Percentiles rank a stretch among this genome's conserved stretches.
These are phyloP conservation scores for Gelatoporia subvermispora DNA, from an alignment of 768 basidiomycete genomes.

Conservation along the genomic window DNA sequence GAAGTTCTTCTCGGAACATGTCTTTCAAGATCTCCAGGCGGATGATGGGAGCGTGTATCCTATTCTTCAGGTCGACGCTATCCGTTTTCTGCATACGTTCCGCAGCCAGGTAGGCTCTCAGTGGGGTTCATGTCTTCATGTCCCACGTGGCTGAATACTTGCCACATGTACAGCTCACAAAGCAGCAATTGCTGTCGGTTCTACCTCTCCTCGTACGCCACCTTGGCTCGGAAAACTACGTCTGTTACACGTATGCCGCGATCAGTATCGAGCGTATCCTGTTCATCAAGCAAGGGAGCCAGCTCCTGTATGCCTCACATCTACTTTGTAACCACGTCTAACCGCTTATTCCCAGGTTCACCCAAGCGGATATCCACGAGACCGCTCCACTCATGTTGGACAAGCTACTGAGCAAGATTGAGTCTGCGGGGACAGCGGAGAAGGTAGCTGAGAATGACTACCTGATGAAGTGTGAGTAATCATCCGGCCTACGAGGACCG, in stretches of 20 bases:
- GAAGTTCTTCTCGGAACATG: conserved; percentile 90
- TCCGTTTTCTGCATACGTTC: conserved; percentile 92
- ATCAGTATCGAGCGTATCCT: conserved; percentile 96
- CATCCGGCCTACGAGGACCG: background rate
- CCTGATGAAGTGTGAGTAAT: conserved; percentile 85
- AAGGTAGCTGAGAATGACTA: conserved; percentile 97
- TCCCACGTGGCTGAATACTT: background rate
- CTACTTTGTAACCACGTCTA: background rate
- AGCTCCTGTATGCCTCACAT: conserved; percentile 58
- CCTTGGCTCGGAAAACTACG: conserved; percentile 79
- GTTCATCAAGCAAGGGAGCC: conserved; percentile 77
- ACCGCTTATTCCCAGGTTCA: conserved; percentile 51
- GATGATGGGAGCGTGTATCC: conserved; percentile 67
- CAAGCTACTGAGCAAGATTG: conserved; percentile 75
- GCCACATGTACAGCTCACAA: conserved; percentile 62
- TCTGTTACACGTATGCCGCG: conserved; percentile 93
- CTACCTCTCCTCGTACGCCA: conserved; percentile 82
- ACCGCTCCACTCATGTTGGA: conserved; percentile 70
- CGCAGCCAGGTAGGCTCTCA: conserved; percentile 76
- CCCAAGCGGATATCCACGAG: conserved; percentile 81
- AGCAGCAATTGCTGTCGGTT: conserved; percentile 88
- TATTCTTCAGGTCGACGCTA: conserved; percentile 93
- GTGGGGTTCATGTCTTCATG: background rate
- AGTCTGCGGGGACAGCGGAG: conserved; percentile 73
- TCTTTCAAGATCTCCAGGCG: conserved; percentile 82